A percentile compares a stretch with the other conserved stretches of the same genome.
These are phyloP conservation scores for Pachyrhizus erosus DNA, from an alignment of 306 rosid species.

Conservation along the genomic window DNA sequence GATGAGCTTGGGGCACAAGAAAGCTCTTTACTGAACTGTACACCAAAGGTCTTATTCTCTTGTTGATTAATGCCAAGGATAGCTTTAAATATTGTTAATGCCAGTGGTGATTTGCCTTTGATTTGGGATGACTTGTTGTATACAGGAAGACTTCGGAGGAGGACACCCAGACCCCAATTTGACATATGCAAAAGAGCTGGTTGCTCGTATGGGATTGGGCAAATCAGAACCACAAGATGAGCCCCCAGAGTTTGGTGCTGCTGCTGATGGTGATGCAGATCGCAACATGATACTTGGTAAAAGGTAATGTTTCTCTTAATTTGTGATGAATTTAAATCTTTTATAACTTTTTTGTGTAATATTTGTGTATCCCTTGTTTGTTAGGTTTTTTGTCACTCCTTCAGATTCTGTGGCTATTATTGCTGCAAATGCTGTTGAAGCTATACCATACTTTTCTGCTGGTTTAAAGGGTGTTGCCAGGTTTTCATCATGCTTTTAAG, in stretches of 20 bases:
- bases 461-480: constrained; percentile 99
- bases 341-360: constrained; percentile 19
- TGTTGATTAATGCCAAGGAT: background rate
- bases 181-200: constrained; percentile 99
- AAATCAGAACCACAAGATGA: constrained; percentile 73
- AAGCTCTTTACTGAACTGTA: constrained; percentile 87
- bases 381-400: constrained; percentile 97
- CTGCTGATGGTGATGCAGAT: constrained; percentile 99
- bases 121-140: constrained; percentile 44
- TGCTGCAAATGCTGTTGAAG: constrained; percentile 98
- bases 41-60: constrained; percentile 78
- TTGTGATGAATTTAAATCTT: constrained; percentile 21
- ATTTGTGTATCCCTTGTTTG: constrained; percentile 21
- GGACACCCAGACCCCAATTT: constrained; percentile 99
- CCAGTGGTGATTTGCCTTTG: constrained; percentile 10
- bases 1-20: constrained; percentile 99
- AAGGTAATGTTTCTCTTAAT: constrained; percentile 60
- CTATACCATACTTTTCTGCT: constrained; percentile 91
- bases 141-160: constrained; percentile 99
- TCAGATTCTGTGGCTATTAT: constrained; percentile 99
- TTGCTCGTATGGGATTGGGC: constrained; percentile 88
- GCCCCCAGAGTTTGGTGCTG: constrained; percentile 99
- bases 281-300: constrained; percentile 99
- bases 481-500: constrained; percentile 49
- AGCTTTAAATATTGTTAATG: constrained; percentile 31